Evolutionary conservation across 2,329 filamentous ascomycete species (phyloP).

Genomic region (Monosporascus sp.): DNA sequence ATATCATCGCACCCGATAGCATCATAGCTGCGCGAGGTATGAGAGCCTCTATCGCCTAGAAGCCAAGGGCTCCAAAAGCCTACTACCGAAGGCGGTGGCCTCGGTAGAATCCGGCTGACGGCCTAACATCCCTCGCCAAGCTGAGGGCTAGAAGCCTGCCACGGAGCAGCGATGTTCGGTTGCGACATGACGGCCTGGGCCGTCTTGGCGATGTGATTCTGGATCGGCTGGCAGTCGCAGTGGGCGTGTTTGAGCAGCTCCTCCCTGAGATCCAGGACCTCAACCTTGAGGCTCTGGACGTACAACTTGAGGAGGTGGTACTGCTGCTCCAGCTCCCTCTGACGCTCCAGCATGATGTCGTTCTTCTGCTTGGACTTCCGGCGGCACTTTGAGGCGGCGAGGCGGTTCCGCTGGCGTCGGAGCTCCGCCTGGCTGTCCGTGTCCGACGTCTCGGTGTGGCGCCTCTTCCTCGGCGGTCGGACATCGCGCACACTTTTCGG

Average conservation of each 20-base stretch:
- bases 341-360: slow-evolving; percentile 7
- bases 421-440: not conserved
- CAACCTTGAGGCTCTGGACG: slow-evolving; percentile 8
- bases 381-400: slow-evolving; percentile 13
- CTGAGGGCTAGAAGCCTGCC: not conserved
- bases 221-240: slow-evolving; percentile 10
- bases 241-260: slow-evolving; percentile 8
- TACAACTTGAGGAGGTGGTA: slow-evolving; percentile 7
- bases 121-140: too few relatives aligned
- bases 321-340: slow-evolving; percentile 6
- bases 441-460: not conserved
- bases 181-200: not conserved
- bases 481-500: not conserved
- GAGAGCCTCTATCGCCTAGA: too few relatives aligned
- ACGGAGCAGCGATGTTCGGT: not conserved
- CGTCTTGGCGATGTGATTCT: not conserved
- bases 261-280: slow-evolving; percentile 10
- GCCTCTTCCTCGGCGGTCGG: not conserved
- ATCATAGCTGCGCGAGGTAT: too few relatives aligned
- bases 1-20: too few relatives aligned
- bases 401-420: slow-evolving; percentile 10
- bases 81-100: too few relatives aligned
- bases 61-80: too few relatives aligned
- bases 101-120: too few relatives aligned
- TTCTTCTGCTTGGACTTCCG: slow-evolving; percentile 12